phyloP scores from a whole-genome alignment of 2,329 filamentous ascomycete species.

The Neurospora sp. region DNA sequence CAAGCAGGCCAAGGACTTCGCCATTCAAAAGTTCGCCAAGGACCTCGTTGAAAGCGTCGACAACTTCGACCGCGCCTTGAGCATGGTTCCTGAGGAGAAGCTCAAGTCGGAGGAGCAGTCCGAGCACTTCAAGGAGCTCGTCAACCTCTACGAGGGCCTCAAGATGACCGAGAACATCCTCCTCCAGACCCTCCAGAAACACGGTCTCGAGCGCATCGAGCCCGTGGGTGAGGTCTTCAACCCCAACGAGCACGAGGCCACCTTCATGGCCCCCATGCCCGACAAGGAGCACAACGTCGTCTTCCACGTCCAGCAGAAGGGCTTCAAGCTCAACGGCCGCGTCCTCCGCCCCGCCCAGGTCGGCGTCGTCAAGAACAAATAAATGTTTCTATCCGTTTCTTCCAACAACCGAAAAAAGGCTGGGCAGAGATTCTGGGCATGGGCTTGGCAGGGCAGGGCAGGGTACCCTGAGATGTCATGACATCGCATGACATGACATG shows the following conservation, averaged over 20 bases:
- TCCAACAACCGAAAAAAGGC: background rate
- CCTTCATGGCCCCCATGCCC: slow-evolving; percentile 81
- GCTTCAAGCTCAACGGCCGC: slow-evolving; percentile 86
- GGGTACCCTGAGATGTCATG: background rate
- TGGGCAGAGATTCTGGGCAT: background rate
- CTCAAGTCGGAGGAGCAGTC: slow-evolving; percentile 43
- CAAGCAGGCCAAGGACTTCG: slow-evolving; percentile 79
- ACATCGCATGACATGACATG: background rate
- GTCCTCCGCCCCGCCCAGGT: slow-evolving; percentile 90
- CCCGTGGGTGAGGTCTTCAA: slow-evolving; percentile 83
- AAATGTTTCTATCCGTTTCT: slow-evolving; percentile 2
- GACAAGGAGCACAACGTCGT: slow-evolving; percentile 86
- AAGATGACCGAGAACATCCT: slow-evolving; percentile 92
- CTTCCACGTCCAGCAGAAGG: slow-evolving; percentile 90
- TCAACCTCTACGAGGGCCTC: slow-evolving; percentile 75
- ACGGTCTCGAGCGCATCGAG: slow-evolving; percentile 84
- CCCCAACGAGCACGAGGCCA: slow-evolving; percentile 93
- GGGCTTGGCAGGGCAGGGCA: background rate
- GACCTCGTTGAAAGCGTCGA: slow-evolving; percentile 93
- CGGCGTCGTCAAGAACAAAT: slow-evolving; percentile 48
- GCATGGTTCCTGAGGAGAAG: slow-evolving; percentile 67
- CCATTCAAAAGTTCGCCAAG: slow-evolving; percentile 89
- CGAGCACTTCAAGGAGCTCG: slow-evolving; percentile 59
- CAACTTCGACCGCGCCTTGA: slow-evolving; percentile 89
- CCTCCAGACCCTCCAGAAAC: slow-evolving; percentile 81